These are phyloP conservation scores for Myriosclerotinia curreyana DNA, from an alignment of 2,329 filamentous ascomycete species.

Conservation along the genomic window DNA sequence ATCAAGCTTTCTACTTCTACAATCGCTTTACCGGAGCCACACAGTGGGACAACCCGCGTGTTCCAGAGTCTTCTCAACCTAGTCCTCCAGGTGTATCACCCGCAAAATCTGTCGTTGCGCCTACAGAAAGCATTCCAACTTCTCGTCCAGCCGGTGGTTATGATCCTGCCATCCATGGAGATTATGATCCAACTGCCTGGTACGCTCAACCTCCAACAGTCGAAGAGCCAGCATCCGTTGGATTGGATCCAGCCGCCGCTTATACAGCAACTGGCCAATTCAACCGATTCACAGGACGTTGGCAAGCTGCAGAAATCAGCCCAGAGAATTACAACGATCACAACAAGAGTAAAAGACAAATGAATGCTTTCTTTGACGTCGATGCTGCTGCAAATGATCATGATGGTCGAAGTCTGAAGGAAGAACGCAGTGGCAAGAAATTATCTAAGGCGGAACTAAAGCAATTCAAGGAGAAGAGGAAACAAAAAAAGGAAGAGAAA, in stretches of 20 bases:
- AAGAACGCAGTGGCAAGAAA: conserved; percentile 82
- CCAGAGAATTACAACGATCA: conserved; percentile 81
- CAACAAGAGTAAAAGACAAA: conserved; percentile 80
- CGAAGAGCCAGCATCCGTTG: conserved; percentile 39
- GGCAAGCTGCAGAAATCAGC: conserved; percentile 65
- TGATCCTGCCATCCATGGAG: conserved; percentile 92
- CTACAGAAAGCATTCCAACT: conserved; percentile 31
- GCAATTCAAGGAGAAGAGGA: conserved; percentile 85
- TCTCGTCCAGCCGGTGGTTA: conserved; percentile 67
- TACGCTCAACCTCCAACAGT: conserved; percentile 66
- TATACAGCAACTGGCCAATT: conserved; percentile 74
- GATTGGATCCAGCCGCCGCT: conserved; percentile 46
- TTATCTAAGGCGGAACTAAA: conserved; percentile 83
- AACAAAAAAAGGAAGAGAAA: conserved; percentile 91
- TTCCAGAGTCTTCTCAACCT: conserved; percentile 47
- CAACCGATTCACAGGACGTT: conserved; percentile 85
- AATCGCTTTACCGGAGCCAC: conserved; percentile 73
- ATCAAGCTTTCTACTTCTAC: conserved; percentile 76
- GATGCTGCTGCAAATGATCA: conserved; percentile 90
- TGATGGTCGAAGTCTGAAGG: conserved; percentile 85
- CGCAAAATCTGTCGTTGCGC: conserved; percentile 33
- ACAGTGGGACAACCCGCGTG: conserved; percentile 85
- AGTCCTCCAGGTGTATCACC: conserved; percentile 35
- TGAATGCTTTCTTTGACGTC: conserved; percentile 94
- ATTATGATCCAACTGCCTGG: conserved; percentile 94